Conservation (phyloP, 2,329 filamentous ascomycete species). For the Huntiella moniliformis region DNA sequence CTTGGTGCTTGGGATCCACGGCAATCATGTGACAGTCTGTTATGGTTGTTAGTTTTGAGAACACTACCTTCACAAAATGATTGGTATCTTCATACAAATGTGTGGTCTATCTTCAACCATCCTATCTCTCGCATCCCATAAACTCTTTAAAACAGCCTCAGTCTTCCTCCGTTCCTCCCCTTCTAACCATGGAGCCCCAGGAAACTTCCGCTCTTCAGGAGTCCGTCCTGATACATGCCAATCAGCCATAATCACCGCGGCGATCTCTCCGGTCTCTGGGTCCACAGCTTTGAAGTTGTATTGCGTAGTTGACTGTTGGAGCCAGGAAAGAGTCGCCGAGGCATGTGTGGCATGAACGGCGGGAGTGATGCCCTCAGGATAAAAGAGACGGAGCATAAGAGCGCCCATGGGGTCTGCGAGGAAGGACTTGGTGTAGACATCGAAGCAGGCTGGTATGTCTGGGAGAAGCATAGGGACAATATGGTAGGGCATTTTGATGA, state of each 20-base stretch:
- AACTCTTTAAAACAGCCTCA: slow-evolving; percentile 23
- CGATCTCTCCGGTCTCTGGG: slow-evolving; percentile 22
- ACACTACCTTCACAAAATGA: not conserved
- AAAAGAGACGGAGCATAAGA: slow-evolving; percentile 24
- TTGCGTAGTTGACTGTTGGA: slow-evolving; percentile 22
- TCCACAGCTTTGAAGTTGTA: slow-evolving; percentile 31
- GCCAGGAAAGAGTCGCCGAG: slow-evolving; percentile 22
- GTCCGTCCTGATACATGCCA: slow-evolving; percentile 21
- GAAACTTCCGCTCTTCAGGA: slow-evolving; percentile 24
- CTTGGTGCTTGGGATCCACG: slow-evolving; percentile 25
- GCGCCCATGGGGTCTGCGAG: slow-evolving; percentile 20
- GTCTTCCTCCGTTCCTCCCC: slow-evolving; percentile 25
- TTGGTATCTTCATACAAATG: slow-evolving; percentile 21
- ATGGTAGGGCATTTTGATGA: slow-evolving; percentile 20
- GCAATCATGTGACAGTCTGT: slow-evolving; percentile 23
- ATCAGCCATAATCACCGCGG: slow-evolving; percentile 29
- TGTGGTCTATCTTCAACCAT: slow-evolving; percentile 22
- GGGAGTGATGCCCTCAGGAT: slow-evolving; percentile 20
- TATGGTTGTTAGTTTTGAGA: too few species aligned
- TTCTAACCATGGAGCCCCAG: slow-evolving; percentile 27
- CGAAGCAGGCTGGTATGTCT: slow-evolving; percentile 27
- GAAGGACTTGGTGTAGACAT: slow-evolving; percentile 29
- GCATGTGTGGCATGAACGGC: slow-evolving; percentile 26
- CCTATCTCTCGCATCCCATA: slow-evolving; percentile 24
- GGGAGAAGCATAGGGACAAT: slow-evolving; percentile 27